Evolutionary conservation across 2,329 filamentous ascomycete genomes (phyloP).

Genomic region (Monilinia polystroma): DNA sequence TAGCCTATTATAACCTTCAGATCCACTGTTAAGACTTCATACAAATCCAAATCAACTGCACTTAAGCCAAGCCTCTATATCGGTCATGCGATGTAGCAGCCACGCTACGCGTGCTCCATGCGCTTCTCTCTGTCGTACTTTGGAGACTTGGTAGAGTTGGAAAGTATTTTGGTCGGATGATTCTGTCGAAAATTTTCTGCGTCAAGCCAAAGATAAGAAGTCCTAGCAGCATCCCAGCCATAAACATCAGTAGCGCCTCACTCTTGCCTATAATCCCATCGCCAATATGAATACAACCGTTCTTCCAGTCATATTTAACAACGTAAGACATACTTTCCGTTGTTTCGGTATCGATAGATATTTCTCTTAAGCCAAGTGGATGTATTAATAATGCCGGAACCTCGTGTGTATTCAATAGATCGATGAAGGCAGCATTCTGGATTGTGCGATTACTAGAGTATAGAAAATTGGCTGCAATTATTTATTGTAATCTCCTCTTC

Average conservation of each 20-base stretch:
- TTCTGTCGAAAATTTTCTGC: not conserved
- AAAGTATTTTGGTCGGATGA: slow-evolving; percentile 1
- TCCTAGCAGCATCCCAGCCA: not conserved
- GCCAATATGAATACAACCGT: not conserved
- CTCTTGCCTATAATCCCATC: not conserved
- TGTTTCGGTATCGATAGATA: not conserved
- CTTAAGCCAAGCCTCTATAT: not conserved
- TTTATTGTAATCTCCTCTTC: not conserved
- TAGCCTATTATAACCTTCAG: not conserved
- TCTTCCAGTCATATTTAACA: not conserved
- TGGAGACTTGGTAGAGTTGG: not conserved
- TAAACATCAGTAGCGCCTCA: slow-evolving; percentile 8
- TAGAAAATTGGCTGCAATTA: not conserved
- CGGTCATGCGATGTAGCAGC: not conserved
- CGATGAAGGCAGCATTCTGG: not conserved
- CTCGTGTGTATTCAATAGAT: not conserved
- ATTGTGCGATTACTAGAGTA: not conserved
- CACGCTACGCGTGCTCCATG: not conserved
- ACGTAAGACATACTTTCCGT: not conserved
- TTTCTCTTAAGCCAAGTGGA: not conserved
- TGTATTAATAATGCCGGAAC: not conserved
- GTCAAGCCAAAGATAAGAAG: not conserved
- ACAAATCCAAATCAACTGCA: too few relatives aligned
- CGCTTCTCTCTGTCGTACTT: not conserved
- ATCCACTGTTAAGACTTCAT: not conserved